Base-by-base conservation (phyloP, 1,284 basidiomycete genomes). In the Malassezia obtusa region DNA sequence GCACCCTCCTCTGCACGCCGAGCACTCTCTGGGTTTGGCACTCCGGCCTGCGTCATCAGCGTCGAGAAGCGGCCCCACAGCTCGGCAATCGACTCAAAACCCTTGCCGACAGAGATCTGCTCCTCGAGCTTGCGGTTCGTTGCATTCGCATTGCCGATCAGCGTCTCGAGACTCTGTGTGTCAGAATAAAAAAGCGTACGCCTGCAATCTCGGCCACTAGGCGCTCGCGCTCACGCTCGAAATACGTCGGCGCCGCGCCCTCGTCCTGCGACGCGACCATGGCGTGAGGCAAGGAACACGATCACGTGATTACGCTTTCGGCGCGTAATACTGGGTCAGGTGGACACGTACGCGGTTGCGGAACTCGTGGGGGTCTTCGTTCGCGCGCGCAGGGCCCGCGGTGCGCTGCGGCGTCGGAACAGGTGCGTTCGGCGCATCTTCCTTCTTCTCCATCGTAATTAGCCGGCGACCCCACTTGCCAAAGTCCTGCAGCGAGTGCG, bases 71-170 rank as follows among this genome's bases (percentile, higher is more conserved):
- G 82, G 44, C 83, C 80, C 90, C 90, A 95, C 21, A 95, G 78
- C 3, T 81, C 78, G 1, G 89, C 86, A 45, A 94, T 89, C 0
- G 86, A 89, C 49, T 85, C 83, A 73, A 94, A 92, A 77, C 94
- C 91, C 59, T 84, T 84, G 4, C 90, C 89, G 79, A 94, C 91
- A 9, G 85, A 85, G 32, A 87, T 79, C 0, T 89, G 86, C 71
- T 94, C 89, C 75, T 95, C 90, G 4, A 94, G 78, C 67, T 89
- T 90, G 53, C 90, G 82, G 73, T 94, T 94, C 17, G 91, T 77
- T n/a, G 81, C 80, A 70, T 95, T 95, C 53, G 83, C 84, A n/a
- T 85, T 82, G 1, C 84, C 84, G 15, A 94, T 77, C 5, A 92
- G 75, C 56, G 87, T 84, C 68, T 92, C 90, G 65, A 94, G 89